Conservation (phyloP, 1,139 yeast species). For the Lodderomyces theae region DNA sequence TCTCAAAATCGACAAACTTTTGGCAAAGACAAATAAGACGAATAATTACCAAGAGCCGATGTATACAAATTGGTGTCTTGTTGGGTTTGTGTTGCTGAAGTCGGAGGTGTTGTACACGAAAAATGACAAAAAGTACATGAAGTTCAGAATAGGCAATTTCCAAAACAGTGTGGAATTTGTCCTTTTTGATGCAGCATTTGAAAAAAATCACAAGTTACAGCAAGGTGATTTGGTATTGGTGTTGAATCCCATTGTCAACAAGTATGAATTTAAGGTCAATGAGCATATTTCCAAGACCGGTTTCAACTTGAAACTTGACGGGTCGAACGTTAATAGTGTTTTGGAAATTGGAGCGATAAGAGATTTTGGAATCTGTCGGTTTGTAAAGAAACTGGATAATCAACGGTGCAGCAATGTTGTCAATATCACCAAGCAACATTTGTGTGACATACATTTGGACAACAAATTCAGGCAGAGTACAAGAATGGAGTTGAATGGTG, state of each 20-base stretch:
- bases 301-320: slow-evolving; percentile 60
- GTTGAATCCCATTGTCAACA: slow-evolving; percentile 64
- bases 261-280: slow-evolving; percentile 11
- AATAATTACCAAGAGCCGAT: slow-evolving; percentile 59
- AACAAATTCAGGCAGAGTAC: slow-evolving; percentile 50
- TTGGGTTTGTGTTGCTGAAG: slow-evolving; percentile 66
- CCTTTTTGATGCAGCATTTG: slow-evolving; percentile 66
- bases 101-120: slow-evolving; percentile 41
- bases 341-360: slow-evolving; percentile 73
- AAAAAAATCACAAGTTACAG: slow-evolving; percentile 66
- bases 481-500: slow-evolving; percentile 74
- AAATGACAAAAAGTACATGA: slow-evolving; percentile 50
- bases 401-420: slow-evolving; percentile 58
- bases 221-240: slow-evolving; percentile 75
- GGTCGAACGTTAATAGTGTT: slow-evolving; percentile 45
- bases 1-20: slow-evolving; percentile 53
- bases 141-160: slow-evolving; percentile 67
- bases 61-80: slow-evolving; percentile 70
- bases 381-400: slow-evolving; percentile 42
- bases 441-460: slow-evolving; percentile 75
- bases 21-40: slow-evolving; percentile 69
- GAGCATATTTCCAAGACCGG: slow-evolving; percentile 25
- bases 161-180: slow-evolving; percentile 54
- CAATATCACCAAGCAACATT: slow-evolving; percentile 47
- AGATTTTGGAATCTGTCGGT: slow-evolving; percentile 68